These are phyloP conservation scores for Cyclostephanos tholiformis DNA, from an alignment of 108 stramenopile species.

Conservation along the genomic window DNA sequence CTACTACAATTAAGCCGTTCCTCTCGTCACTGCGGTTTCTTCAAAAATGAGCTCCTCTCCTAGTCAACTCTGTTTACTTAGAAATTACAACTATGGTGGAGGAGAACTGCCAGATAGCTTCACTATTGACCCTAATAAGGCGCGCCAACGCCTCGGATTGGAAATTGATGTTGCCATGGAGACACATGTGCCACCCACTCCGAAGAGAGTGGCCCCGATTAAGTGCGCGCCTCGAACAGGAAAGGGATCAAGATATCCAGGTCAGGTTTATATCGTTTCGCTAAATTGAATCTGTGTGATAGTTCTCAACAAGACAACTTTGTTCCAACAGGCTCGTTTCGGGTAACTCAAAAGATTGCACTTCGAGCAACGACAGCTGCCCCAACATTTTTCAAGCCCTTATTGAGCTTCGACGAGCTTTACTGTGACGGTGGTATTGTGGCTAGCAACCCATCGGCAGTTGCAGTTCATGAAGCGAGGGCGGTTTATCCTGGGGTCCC, in stretches of 20 bases:
- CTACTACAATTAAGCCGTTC: slow-evolving; percentile 9
- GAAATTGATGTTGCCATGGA: slow-evolving; percentile 42
- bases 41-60: slow-evolving; percentile 83
- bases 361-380: slow-evolving; percentile 87
- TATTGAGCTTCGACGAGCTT: slow-evolving; percentile 83
- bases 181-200: slow-evolving; percentile 5
- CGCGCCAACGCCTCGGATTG: slow-evolving; percentile 65
- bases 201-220: neutral
- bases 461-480: slow-evolving; percentile 88
- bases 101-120: slow-evolving; percentile 81
- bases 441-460: slow-evolving; percentile 84
- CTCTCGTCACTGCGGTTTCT: slow-evolving; percentile 62
- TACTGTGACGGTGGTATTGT: slow-evolving; percentile 89
- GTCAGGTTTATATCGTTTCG: neutral
- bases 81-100: slow-evolving; percentile 87
- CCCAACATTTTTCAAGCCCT: slow-evolving; percentile 88
- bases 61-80: slow-evolving; percentile 72
- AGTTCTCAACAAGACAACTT: neutral
- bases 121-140: slow-evolving; percentile 65
- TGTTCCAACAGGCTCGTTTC: slow-evolving; percentile 63
- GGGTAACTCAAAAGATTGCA: slow-evolving; percentile 79
- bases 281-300: neutral
- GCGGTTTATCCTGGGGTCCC: slow-evolving; percentile 78
- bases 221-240: slow-evolving; percentile 54
- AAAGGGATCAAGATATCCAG: slow-evolving; percentile 73